phyloP scores from a whole-genome alignment of 2,329 filamentous ascomycete genomes.

The Metarhizium anisopliae region DNA sequence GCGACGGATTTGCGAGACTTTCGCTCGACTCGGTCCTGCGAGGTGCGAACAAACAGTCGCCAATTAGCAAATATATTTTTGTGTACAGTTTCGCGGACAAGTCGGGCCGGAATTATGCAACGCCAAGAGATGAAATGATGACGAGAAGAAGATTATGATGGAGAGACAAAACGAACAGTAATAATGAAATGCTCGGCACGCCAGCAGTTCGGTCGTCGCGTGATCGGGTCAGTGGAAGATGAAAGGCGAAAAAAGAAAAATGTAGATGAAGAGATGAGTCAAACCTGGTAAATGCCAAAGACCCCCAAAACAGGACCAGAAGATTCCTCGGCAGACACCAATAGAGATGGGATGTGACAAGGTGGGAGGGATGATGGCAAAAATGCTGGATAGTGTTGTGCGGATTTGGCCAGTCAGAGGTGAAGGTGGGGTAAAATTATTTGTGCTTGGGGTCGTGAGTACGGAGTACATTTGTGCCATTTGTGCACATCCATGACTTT shows the following conservation, averaged over 20 bases:
- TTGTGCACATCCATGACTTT: neutral
- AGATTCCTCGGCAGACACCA: neutral
- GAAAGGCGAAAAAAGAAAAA: neutral
- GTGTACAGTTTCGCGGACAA: neutral
- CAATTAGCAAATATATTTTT: neutral
- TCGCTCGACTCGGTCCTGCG: constrained; percentile 35
- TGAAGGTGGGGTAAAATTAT: constrained; percentile 10
- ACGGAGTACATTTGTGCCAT: neutral
- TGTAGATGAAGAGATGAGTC: neutral
- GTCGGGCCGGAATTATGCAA: neutral
- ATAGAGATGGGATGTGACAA: constrained; percentile 3
- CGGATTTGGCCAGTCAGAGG: constrained; percentile 6
- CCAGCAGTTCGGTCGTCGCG: neutral
- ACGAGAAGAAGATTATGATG: neutral
- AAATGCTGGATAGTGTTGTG: constrained; percentile 3
- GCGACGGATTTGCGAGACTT: constrained; percentile 89
- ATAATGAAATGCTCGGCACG: neutral
- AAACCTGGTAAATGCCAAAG: neutral
- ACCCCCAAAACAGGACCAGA: neutral
- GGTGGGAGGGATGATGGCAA: constrained; percentile 5
- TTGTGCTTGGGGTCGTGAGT: neutral
- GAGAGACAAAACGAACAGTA: constrained; percentile 2
- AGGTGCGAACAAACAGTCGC: neutral
- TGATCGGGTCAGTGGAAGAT: neutral
- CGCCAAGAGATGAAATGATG: neutral